Evolutionary conservation across 208 protist genomes (phyloP), one percentile per base, ranked within the genome.

Genomic region (Acanthamoeba lenticulata): DNA sequence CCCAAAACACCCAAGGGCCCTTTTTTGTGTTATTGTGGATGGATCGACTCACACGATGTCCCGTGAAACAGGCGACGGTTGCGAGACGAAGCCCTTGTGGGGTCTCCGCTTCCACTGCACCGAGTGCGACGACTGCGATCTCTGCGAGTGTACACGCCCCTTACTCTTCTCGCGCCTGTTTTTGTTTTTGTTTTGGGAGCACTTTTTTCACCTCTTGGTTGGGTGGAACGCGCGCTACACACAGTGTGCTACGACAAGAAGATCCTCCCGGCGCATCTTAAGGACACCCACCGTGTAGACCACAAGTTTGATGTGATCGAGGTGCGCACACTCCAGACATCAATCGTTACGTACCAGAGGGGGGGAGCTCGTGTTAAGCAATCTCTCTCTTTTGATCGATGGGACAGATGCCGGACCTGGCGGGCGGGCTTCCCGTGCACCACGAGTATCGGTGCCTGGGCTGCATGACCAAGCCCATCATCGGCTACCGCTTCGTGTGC

Each of bases 71-170:
- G 92, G 92, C 49, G 92, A 95, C 55, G 34, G 65, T 11, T 96
- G 95, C 81, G 89, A 94, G 44, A 79, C 69, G 17, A 90, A 95
- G 60, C 95, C 95, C 40, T 74, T 96, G 27, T 96, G 94, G 91
- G 95, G 95, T 40, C 45, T 96, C 40, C 79, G 94, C 19, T 96
- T 96, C 62, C 81, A 94, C 24, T 96, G 95, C 67, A 74, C 32
- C 13, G 44, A 95, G 36, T 96, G 95, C 72, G 91, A 90, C 67
- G 95, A 96, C 38, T 95, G 72, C 67, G 94, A 96, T 57, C n/a
- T 96, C 15, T 96, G 94, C 85, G 95, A 96, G 32, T 4, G 90
- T 93, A 91, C 32, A 49, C 52, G 15, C 15, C 7, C 21, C 24
- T 27, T 74, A 67, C 86, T 38, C 29, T 74, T 92, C 86, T 5